A percentile compares a stretch with the other conserved stretches of the same genome.
Conservation (phyloP, 2,329 filamentous ascomycete species). For the Phyllosticta ampelicida region DNA sequence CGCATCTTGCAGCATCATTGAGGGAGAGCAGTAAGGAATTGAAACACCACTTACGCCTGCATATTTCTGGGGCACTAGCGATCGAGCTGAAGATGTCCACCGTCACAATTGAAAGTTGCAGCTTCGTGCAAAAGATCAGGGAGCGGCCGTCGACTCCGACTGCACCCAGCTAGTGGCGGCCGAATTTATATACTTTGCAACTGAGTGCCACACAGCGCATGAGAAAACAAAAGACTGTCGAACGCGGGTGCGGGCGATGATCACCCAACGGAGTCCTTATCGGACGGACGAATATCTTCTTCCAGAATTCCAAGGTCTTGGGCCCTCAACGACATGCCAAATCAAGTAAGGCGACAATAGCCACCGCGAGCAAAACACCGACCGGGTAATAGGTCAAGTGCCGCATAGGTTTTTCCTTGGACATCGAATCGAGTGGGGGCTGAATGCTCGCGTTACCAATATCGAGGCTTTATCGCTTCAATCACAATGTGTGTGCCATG, state of each 20-base stretch:
- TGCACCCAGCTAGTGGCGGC: background rate
- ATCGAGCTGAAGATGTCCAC: too few species aligned
- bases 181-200: too few species aligned
- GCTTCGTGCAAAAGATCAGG: too few species aligned
- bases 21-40: too few species aligned
- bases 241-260: background rate
- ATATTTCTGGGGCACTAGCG: too few species aligned
- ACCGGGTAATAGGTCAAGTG: background rate
- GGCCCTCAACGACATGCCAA: background rate
- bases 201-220: background rate
- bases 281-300: background rate
- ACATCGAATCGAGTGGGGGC: background rate
- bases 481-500: too few species aligned
- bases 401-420: background rate
- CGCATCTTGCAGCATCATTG: too few species aligned
- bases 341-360: background rate
- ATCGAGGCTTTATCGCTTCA: background rate
- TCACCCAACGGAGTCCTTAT: background rate
- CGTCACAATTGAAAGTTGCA: too few species aligned
- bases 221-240: background rate
- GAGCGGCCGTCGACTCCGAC: too few species aligned
- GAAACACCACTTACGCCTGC: too few species aligned
- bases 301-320: background rate
- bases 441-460: background rate
- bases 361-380: background rate